Evolutionary conservation across 352 stramenopile species (phyloP).

Genomic region (Phytophthora constricta): DNA sequence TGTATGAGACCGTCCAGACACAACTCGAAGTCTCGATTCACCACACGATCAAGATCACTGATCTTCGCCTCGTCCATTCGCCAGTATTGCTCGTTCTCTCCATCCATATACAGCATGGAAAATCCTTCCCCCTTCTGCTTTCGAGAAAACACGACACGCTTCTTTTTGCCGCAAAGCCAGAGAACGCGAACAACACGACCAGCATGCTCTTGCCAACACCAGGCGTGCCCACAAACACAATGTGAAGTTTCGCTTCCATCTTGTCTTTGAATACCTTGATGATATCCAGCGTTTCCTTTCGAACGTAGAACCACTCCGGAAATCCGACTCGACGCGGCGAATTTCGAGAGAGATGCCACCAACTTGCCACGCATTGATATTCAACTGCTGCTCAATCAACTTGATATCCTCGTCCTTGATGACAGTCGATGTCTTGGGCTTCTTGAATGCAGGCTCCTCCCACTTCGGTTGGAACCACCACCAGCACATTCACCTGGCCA

Average conservation of each 20-base stretch:
- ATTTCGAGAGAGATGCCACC: slow-evolving; percentile 33
- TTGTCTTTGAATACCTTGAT: slow-evolving; percentile 32
- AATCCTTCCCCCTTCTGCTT: slow-evolving; percentile 33
- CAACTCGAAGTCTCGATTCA: slow-evolving; percentile 15
- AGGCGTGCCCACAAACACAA: slow-evolving; percentile 37
- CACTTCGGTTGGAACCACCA: too few species aligned
- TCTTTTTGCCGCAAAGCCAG: slow-evolving; percentile 34
- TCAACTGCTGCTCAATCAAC: slow-evolving; percentile 12
- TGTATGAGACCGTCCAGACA: slow-evolving; percentile 15
- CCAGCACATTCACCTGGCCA: too few species aligned
- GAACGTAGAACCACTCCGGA: slow-evolving; percentile 43
- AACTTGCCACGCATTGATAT: slow-evolving; percentile 31
- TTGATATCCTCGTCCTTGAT: slow-evolving; percentile 15
- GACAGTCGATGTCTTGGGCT: slow-evolving; percentile 20
- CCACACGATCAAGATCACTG: slow-evolving; percentile 21
- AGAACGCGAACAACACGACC: slow-evolving; percentile 42
- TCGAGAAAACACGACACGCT: slow-evolving; percentile 39
- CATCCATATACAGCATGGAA: slow-evolving; percentile 37
- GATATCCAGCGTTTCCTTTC: slow-evolving; percentile 37
- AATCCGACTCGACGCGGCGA: slow-evolving; percentile 36
- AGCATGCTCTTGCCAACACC: slow-evolving; percentile 41
- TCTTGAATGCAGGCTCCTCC: slow-evolving; percentile 24
- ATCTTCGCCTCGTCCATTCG: slow-evolving; percentile 22
- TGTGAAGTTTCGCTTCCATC: slow-evolving; percentile 17
- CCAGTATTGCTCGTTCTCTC: slow-evolving; percentile 28